These are phyloP conservation scores for Fusarium phyllophilum DNA, from an alignment of 2,329 filamentous ascomycete genomes.

Conservation along the genomic window DNA sequence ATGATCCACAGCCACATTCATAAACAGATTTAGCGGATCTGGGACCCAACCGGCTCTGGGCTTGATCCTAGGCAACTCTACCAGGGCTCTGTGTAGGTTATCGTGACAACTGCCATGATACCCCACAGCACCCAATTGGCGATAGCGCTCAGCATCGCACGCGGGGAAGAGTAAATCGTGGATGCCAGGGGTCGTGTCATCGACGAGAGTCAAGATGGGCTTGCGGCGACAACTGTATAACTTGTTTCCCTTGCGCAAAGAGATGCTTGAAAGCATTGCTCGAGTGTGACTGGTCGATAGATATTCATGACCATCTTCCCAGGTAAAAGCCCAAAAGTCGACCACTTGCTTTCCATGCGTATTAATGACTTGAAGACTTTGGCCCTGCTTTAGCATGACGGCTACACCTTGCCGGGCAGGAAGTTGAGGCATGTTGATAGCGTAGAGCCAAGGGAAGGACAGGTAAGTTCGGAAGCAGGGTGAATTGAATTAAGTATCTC, in stretches of 20 bases:
- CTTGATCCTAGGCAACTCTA: not conserved
- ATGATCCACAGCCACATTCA: not conserved
- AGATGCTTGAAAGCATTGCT: not conserved
- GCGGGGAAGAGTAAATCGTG: not conserved
- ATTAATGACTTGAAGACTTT: not conserved
- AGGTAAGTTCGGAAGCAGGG: too few relatives aligned
- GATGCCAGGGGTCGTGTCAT: not conserved
- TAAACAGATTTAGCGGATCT: not conserved
- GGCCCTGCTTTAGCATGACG: not conserved
- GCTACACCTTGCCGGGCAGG: not conserved
- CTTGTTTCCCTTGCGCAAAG: not conserved
- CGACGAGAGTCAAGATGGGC: not conserved
- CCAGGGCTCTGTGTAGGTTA: not conserved
- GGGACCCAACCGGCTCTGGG: not conserved
- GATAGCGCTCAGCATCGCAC: not conserved
- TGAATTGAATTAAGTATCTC: rapidly evolving
- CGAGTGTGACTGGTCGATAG: not conserved
- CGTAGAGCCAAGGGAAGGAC: rapidly evolving
- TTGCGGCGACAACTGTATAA: not conserved
- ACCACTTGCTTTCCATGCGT: not conserved
- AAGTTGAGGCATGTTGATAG: not conserved
- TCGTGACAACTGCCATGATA: not conserved
- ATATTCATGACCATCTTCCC: rapidly evolving
- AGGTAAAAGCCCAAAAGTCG: not conserved
- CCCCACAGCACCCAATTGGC: not conserved